Evolutionary conservation across 768 basidiomycete genomes (phyloP).

Genomic region (Dioszegia crocea): DNA sequence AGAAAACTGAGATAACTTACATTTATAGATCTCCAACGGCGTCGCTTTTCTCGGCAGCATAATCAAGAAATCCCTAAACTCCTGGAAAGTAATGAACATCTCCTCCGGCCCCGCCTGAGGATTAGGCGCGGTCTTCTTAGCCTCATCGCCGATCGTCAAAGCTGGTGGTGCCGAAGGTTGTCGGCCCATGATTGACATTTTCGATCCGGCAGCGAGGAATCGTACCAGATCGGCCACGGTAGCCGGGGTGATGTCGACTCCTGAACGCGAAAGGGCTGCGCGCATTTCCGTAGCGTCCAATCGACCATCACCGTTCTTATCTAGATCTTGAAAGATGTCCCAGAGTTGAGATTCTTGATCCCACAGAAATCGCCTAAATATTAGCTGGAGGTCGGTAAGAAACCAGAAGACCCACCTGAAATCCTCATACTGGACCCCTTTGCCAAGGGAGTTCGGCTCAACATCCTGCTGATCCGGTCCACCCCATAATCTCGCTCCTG

Average conservation of each 20-base stretch:
- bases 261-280: conserved; percentile 66
- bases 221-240: conserved; percentile 79
- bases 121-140: not conserved
- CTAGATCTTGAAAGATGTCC: conserved; percentile 86
- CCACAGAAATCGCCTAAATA: conserved; percentile 45
- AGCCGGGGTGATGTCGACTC: conserved; percentile 64
- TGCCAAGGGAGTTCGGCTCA: conserved; percentile 29
- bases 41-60: conserved; percentile 77
- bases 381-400: not conserved
- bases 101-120: conserved; percentile 6
- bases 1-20: no score
- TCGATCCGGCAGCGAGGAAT: conserved; percentile 65
- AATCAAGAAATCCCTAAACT: conserved; percentile 86
- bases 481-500: conserved; percentile 47
- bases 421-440: conserved; percentile 48
- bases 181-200: not conserved
- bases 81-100: conserved; percentile 68
- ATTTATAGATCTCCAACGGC: conserved; percentile 71
- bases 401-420: conserved; percentile 40
- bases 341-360: conserved; percentile 64
- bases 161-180: conserved; percentile 50
- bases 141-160: conserved; percentile 1
- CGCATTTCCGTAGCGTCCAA: conserved; percentile 65
- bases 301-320: conserved; percentile 80
- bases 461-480: conserved; percentile 45